A percentile compares a stretch with the other conserved stretches of the same genome.
phyloP scores from a whole-genome alignment of 148 eudicot genomes.

The Arctostaphylos glauca region DNA sequence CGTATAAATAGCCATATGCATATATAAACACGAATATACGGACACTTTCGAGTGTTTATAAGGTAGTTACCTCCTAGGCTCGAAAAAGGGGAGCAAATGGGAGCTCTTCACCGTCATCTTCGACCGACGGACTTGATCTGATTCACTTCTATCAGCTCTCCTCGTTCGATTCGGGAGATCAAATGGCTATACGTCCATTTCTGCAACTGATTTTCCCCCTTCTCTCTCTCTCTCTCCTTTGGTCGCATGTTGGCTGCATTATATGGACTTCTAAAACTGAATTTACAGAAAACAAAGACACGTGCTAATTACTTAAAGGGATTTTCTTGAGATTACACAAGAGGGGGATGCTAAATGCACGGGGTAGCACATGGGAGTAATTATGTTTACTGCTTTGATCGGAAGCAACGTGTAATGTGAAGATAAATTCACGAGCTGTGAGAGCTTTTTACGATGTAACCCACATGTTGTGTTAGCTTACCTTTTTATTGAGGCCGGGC shows the following conservation, averaged over 20 bases:
- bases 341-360: neutral
- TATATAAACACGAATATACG: neutral
- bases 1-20: neutral
- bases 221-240: conserved; percentile 10
- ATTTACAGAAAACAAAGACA: neutral
- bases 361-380: neutral
- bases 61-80: conserved; percentile 22
- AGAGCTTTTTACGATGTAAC: neutral
- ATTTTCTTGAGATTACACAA: neutral
- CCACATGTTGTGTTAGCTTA: neutral
- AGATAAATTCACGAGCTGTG: neutral
- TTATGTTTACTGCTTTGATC: neutral
- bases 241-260: neutral
- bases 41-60: neutral
- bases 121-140: conserved; percentile 19
- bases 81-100: conserved; percentile 24
- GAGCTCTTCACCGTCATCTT: conserved; percentile 19
- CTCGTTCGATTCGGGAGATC: conserved; percentile 17
- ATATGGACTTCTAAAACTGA: neutral
- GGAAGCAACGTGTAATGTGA: neutral
- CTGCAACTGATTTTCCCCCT: conserved; percentile 25
- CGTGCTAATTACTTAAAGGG: conserved; percentile 17
- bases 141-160: neutral
- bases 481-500: neutral
- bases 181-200: conserved; percentile 17